A percentile compares a stretch with the other conserved stretches of the same genome.
Conservation (phyloP, 2,329 filamentous ascomycete species). For the Beauveria rudraprayagi region DNA sequence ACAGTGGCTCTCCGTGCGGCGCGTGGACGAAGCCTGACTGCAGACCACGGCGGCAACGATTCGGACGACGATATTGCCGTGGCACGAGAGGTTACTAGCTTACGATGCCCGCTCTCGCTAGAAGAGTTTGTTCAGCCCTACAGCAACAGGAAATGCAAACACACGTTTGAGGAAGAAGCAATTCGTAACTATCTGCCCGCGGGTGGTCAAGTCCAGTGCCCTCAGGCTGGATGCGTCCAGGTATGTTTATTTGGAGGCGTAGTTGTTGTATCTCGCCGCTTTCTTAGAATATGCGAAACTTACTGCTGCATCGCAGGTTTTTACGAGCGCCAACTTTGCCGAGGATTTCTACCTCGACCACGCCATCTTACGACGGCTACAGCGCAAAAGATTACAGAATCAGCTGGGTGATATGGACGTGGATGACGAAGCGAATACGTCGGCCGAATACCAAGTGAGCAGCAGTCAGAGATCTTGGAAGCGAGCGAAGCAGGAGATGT, state of each 20-base stretch:
- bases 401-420: conserved; percentile 28
- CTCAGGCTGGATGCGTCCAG: conserved; percentile 55
- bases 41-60: conserved; percentile 32
- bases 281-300: background rate
- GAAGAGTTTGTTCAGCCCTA: conserved; percentile 56
- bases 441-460: background rate
- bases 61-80: conserved; percentile 64
- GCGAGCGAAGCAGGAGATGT: background rate
- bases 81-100: conserved; percentile 52
- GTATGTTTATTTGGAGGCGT: conserved; percentile 26
- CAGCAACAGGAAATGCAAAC: conserved; percentile 59
- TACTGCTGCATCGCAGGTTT: conserved; percentile 28
- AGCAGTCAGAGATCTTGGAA: background rate
- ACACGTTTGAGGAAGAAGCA: conserved; percentile 61
- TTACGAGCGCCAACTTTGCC: conserved; percentile 30
- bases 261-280: background rate
- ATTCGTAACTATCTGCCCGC: conserved; percentile 49
- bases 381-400: conserved; percentile 39
- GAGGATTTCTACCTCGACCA: conserved; percentile 50
- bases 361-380: conserved; percentile 48
- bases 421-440: conserved; percentile 29
- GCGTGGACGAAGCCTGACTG: conserved; percentile 8
- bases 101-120: conserved; percentile 63
- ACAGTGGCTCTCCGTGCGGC: conserved; percentile 13
- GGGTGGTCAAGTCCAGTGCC: conserved; percentile 44